Percentiles rank a stretch among this genome's conserved stretches.
Evolutionary conservation across 352 stramenopile genomes (phyloP).

Genomic region (Pythium volutum): DNA sequence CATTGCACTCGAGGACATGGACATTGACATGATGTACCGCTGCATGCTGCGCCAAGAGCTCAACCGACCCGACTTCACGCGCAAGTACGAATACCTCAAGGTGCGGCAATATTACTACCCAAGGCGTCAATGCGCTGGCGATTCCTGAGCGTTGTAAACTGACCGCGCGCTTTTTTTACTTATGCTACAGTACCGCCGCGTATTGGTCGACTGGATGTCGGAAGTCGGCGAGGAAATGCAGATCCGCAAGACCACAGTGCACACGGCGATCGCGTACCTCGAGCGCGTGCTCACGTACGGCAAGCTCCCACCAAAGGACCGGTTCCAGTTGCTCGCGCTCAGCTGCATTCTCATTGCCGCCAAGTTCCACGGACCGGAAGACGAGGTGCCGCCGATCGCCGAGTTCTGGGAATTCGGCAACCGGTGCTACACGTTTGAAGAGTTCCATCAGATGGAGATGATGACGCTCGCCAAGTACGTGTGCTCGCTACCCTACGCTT

Average conservation of each 20-base stretch:
- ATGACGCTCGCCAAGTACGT: slow-evolving; percentile 48
- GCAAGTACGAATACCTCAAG: slow-evolving; percentile 81
- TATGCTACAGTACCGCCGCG: slow-evolving; percentile 50
- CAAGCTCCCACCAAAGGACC: slow-evolving; percentile 62
- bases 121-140: too few relatives aligned
- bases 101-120: slow-evolving; percentile 11
- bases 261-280: slow-evolving; percentile 79
- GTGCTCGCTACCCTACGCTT: neutral
- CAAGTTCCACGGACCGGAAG: slow-evolving; percentile 78
- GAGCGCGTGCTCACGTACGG: slow-evolving; percentile 62
- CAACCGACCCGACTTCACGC: slow-evolving; percentile 59
- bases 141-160: neutral
- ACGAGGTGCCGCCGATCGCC: slow-evolving; percentile 73
- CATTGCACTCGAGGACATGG: slow-evolving; percentile 70
- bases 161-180: neutral
- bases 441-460: slow-evolving; percentile 77
- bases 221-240: slow-evolving; percentile 84
- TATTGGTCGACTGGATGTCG: slow-evolving; percentile 84
- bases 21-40: slow-evolving; percentile 66
- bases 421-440: slow-evolving; percentile 78
- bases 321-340: slow-evolving; percentile 80
- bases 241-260: slow-evolving; percentile 77
- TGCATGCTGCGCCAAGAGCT: slow-evolving; percentile 79
- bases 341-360: slow-evolving; percentile 76
- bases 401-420: slow-evolving; percentile 88